A percentile compares a stretch with the other conserved stretches of the same genome.
Evolutionary conservation across 2,329 filamentous ascomycete species (phyloP).

Genomic region (Colletotrichum ledebouriae): DNA sequence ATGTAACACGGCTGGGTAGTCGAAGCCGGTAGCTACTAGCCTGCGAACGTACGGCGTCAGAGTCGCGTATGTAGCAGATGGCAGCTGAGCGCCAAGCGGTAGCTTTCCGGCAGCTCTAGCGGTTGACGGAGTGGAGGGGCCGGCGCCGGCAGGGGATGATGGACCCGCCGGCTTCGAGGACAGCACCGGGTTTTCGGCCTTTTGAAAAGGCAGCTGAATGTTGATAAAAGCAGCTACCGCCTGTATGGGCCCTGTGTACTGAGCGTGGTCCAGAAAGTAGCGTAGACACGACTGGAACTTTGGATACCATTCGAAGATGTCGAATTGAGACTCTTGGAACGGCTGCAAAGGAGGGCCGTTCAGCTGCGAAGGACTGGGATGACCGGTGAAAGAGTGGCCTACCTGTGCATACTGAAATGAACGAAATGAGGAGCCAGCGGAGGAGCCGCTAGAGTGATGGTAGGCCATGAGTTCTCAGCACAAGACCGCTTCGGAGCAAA

Average conservation of each 20-base stretch:
- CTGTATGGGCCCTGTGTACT: constrained; percentile 86
- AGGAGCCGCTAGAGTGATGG: constrained; percentile 38
- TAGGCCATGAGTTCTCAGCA: constrained; percentile 37
- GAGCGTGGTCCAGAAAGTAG: constrained; percentile 93
- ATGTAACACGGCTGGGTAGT: constrained; percentile 86
- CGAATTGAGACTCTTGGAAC: constrained; percentile 69
- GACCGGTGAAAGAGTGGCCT: constrained; percentile 35
- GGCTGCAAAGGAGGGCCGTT: constrained; percentile 51
- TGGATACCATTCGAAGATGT: constrained; percentile 94
- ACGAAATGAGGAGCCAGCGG: neutral
- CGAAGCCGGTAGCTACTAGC: constrained; percentile 91
- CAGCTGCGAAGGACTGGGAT: constrained; percentile 26
- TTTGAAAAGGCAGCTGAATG: constrained; percentile 90
- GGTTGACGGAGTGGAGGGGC: constrained; percentile 48
- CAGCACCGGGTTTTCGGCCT: constrained; percentile 60
- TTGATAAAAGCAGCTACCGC: constrained; percentile 92
- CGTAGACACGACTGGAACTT: constrained; percentile 90
- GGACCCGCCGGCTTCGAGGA: constrained; percentile 53
- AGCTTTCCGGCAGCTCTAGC: constrained; percentile 50
- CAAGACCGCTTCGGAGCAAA: constrained; percentile 1
- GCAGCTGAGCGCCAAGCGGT: constrained; percentile 46
- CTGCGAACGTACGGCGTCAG: constrained; percentile 91
- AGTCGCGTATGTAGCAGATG: constrained; percentile 64
- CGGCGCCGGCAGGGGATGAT: constrained; percentile 51
- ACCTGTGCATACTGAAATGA: constrained; percentile 41